These are phyloP conservation scores for Collybiopsis luxurians DNA, from an alignment of 768 basidiomycete genomes.

Conservation along the genomic window DNA sequence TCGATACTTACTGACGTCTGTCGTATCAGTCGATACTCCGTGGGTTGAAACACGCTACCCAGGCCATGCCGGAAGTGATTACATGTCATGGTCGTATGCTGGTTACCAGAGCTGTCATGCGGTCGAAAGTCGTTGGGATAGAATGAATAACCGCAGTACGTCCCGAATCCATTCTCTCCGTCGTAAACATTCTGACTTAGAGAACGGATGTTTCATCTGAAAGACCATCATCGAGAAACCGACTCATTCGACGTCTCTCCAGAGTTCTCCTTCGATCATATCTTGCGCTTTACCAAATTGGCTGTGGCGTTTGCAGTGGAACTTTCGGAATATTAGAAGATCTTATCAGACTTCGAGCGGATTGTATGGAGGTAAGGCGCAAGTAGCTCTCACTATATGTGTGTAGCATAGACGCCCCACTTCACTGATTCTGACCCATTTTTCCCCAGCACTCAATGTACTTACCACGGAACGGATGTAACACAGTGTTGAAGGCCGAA, in stretches of 20 bases:
- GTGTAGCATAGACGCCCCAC: too few relatives aligned
- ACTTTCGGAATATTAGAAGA: constrained; percentile 23
- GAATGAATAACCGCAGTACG: constrained; percentile 46
- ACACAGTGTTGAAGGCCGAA: too few relatives aligned
- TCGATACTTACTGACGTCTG: too few relatives aligned
- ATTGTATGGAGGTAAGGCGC: too few relatives aligned
- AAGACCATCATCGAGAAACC: constrained; percentile 7
- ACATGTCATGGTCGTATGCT: constrained; percentile 55
- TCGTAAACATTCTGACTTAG: too few relatives aligned
- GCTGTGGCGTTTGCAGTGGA: constrained; percentile 53
- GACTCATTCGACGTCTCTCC: constrained; percentile 55
- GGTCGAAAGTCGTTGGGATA: constrained; percentile 48
- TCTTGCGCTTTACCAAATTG: constrained; percentile 54
- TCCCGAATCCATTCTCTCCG: too few relatives aligned
- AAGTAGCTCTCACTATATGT: too few relatives aligned
- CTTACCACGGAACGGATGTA: too few relatives aligned
- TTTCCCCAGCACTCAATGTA: too few relatives aligned
- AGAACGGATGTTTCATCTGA: not conserved
- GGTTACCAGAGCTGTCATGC: constrained; percentile 62
- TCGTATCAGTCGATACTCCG: constrained; percentile 16
- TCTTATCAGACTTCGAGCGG: too few relatives aligned
- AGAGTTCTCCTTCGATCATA: constrained; percentile 67
- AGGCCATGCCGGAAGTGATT: not conserved
- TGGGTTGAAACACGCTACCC: constrained; percentile 10
- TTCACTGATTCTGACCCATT: too few relatives aligned